Evolutionary conservation across 768 basidiomycete genomes (phyloP).

Genomic region (Mycena indigotica): DNA sequence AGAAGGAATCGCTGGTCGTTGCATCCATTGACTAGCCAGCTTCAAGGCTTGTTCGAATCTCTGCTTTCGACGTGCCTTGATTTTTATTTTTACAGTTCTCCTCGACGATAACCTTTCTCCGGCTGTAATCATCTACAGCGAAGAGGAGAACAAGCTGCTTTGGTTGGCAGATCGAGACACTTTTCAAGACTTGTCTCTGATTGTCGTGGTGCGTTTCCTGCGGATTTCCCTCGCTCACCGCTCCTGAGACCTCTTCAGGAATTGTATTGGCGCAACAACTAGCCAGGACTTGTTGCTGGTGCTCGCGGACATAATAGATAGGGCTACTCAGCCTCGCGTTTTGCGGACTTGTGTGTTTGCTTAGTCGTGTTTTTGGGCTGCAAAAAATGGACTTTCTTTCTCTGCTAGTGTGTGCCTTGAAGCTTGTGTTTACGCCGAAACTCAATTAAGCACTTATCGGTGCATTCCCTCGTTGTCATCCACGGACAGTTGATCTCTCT

Average conservation of each 20-base stretch:
- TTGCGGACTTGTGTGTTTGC: no score
- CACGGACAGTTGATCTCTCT: not conserved
- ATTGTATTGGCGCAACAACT: conserved; percentile 10
- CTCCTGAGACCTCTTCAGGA: not conserved
- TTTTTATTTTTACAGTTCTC: conserved; percentile 1
- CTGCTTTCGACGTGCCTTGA: no score
- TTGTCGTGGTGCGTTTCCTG: conserved; percentile 3
- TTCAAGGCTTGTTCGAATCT: not conserved
- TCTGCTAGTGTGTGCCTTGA: no score
- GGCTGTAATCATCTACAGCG: conserved; percentile 1
- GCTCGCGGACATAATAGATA: no score
- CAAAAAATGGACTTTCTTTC: no score
- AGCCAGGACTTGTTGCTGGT: not conserved
- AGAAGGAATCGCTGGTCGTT: not conserved
- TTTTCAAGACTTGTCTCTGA: not conserved
- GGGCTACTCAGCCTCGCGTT: no score
- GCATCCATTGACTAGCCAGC: not conserved
- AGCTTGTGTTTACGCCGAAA: no score
- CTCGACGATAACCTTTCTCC: conserved; percentile 5
- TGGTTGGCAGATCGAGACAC: conserved; percentile 9
- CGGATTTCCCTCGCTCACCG: not conserved
- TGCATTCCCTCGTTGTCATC: not conserved
- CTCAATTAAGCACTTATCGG: no score
- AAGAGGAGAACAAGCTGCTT: conserved; percentile 9
- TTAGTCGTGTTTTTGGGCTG: no score